Conservation (phyloP, 768 basidiomycete genomes). For the Termitomyces heimii region DNA sequence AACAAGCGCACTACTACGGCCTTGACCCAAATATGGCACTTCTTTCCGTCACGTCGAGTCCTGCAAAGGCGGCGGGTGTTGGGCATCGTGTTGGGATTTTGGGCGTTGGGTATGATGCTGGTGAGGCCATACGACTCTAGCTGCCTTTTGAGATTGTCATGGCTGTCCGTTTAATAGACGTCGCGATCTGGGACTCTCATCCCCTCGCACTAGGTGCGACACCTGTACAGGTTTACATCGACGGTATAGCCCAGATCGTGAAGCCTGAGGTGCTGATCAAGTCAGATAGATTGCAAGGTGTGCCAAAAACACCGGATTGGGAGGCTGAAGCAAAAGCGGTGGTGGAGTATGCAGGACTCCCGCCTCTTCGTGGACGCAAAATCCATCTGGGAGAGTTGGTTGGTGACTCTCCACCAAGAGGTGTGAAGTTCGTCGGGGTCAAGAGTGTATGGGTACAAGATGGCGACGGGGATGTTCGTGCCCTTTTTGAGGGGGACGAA, state of each 20-base stretch:
- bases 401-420: conserved; percentile 12
- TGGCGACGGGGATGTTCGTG: conserved; percentile 13
- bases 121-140: not conserved
- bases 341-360: conserved; percentile 60
- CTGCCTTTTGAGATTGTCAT: not conserved
- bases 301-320: conserved; percentile 52
- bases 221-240: conserved; percentile 76
- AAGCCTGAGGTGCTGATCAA: conserved; percentile 34
- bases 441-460: conserved; percentile 27
- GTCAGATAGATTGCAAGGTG: conserved; percentile 39
- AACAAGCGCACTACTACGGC: conserved; percentile 64
- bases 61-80: conserved; percentile 60
- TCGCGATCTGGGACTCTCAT: conserved; percentile 68
- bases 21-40: conserved; percentile 53
- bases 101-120: conserved; percentile 33
- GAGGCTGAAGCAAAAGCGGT: conserved; percentile 53
- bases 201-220: conserved; percentile 77
- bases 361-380: conserved; percentile 46
- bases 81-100: conserved; percentile 65
- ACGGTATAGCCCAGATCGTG: conserved; percentile 66
- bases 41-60: conserved; percentile 55
- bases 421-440: conserved; percentile 52
- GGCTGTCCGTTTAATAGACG: conserved; percentile 22
- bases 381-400: conserved; percentile 8
- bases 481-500: conserved; percentile 16